Evolutionary conservation across 495 filamentous ascomycete species (phyloP), one percentile per base, ranked within the genome.

Genomic region (Trichoderma virens): DNA sequence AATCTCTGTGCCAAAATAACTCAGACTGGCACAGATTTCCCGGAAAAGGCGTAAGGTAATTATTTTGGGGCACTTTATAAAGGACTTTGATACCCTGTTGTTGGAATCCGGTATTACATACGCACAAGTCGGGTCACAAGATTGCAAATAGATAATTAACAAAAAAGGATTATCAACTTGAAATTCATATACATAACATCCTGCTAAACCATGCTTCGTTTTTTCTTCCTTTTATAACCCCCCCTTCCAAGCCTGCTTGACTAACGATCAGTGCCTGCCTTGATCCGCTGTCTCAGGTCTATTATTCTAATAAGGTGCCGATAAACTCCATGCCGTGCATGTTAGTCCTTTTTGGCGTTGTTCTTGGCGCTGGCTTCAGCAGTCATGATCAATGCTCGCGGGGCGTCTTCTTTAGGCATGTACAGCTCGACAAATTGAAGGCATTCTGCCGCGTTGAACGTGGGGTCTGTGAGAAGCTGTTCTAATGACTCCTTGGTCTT

Each of bases 321-420:
- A 47, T 47, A 2, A 43, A 16, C 9, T 18, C 34, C 2, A n/a
- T 35, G 18, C n/a, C 3, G 51, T 39, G 18, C 8, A 14, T 23
- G 25, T 39, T 65, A 69, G 51, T 74, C 72, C 23, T 64, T 66
- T 67, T 70, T 73, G 11, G 79, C 75, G 69, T 83, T 84, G 39
- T 68, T 77, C 77, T 78, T 85, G 8, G 86, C 85, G 70, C 90
- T 89, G 4, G 82, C 81, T 71, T 84, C 81, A 5, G 91, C 89
- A 31, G 90, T 87, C 59, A 88, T 80, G 70, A 87, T 88, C 74
- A 97, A 71, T 23, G 82, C 86, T 59, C 79, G 72, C 0, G 92
- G 92, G 28, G 90, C 87, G 74, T 96, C 93, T 63, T 92, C 83
- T 73, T 85, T 88, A 20, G 86, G 86, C 85, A 96, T 93, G 71